Conservation (phyloP, 2,329 filamentous ascomycete genomes). For the Colletotrichum gloeosporioides region DNA sequence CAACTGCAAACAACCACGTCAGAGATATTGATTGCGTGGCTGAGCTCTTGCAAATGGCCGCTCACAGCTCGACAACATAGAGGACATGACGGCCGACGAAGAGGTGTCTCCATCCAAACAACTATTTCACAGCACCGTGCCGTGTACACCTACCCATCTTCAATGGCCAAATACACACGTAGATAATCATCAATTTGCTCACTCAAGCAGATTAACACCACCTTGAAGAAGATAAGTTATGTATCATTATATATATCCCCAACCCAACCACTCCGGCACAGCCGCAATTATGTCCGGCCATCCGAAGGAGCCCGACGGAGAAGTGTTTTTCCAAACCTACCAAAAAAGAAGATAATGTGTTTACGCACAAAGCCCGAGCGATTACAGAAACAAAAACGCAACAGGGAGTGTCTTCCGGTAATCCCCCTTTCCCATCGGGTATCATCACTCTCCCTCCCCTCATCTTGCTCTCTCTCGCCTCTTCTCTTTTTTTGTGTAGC, state of each 20-base stretch:
- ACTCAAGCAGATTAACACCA: neutral
- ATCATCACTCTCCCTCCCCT: slow-evolving; percentile 1
- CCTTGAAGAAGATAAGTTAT: neutral
- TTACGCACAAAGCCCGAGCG: neutral
- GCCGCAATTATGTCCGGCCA: neutral
- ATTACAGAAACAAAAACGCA: neutral
- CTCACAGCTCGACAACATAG: neutral
- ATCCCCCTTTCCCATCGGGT: neutral
- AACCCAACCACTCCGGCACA: neutral
- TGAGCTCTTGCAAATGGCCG: too few relatives aligned
- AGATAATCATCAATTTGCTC: too few relatives aligned
- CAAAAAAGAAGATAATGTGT: neutral
- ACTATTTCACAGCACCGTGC: too few relatives aligned
- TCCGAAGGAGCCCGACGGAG: neutral
- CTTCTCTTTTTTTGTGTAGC: neutral
- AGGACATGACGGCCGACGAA: too few relatives aligned
- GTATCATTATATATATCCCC: neutral
- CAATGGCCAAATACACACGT: too few relatives aligned
- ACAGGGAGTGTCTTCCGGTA: neutral
- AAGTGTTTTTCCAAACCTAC: neutral
- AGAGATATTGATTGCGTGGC: too few relatives aligned
- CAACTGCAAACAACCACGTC: too few relatives aligned
- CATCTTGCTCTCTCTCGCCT: neutral
- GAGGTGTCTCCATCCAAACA: too few relatives aligned
- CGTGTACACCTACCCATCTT: too few relatives aligned